Conservation (phyloP, 2,329 filamentous ascomycete species). For the Calonectria hawksworthii region DNA sequence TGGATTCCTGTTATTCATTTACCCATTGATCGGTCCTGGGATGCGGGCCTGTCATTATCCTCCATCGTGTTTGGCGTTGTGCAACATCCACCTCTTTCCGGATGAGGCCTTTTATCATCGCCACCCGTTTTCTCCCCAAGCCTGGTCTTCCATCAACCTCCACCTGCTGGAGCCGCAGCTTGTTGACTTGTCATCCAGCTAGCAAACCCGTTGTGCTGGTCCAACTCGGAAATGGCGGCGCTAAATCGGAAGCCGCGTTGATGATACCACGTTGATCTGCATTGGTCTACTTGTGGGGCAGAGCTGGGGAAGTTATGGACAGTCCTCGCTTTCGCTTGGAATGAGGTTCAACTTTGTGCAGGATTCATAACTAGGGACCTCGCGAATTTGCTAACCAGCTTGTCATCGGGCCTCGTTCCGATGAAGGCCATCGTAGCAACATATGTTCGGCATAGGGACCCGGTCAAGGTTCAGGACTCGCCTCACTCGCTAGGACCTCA, state of each 20-base stretch:
- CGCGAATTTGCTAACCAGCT: constrained; percentile 1
- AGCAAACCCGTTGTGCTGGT: constrained; percentile 21
- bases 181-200: constrained; percentile 10
- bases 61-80: constrained; percentile 37
- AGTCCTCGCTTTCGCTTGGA: not conserved
- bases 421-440: not conserved
- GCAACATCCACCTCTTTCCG: constrained; percentile 41
- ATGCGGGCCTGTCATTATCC: constrained; percentile 22
- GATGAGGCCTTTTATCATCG: constrained; percentile 25
- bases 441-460: constrained; percentile 8
- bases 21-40: not conserved
- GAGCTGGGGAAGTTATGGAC: constrained; percentile 28
- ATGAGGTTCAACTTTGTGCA: not conserved
- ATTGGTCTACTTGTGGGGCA: constrained; percentile 33
- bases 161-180: constrained; percentile 8
- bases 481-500: constrained; percentile 23
- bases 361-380: not conserved
- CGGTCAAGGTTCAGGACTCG: constrained; percentile 15
- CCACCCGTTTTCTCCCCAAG: constrained; percentile 34
- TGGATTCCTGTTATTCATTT: constrained; percentile 11
- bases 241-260: constrained; percentile 37
- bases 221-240: constrained; percentile 38
- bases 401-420: not conserved
- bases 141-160: constrained; percentile 29
- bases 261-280: constrained; percentile 32